A percentile compares a stretch with the other conserved stretches of the same genome.
phyloP scores from a whole-genome alignment of 176 grass and related monocot species.

The Triticum dicoccoides region DNA sequence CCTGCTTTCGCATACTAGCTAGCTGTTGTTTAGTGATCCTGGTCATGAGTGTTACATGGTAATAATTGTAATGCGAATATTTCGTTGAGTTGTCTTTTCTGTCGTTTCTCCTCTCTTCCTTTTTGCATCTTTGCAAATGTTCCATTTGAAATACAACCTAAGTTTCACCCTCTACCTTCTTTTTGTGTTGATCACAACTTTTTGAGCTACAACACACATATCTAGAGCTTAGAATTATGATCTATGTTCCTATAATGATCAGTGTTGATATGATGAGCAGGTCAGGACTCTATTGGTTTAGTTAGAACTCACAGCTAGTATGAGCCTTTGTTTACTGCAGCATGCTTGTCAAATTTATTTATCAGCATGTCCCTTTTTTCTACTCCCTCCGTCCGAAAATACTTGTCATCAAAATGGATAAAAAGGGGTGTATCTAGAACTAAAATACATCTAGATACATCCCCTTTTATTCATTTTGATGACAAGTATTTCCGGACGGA shows the following conservation, averaged over 20 bases:
- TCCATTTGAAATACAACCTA: neutral
- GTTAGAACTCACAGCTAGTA: no score
- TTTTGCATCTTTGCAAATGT: neutral
- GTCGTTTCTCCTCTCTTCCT: neutral
- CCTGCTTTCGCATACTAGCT: neutral
- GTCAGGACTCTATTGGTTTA: neutral
- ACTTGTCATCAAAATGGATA: no score
- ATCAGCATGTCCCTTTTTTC: no score
- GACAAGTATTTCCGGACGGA: no score
- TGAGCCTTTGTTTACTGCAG: no score
- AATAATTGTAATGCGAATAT: constrained; percentile 12
- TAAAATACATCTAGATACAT: no score
- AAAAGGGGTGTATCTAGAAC: no score
- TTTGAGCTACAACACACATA: neutral
- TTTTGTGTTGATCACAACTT: neutral
- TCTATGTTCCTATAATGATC: neutral
- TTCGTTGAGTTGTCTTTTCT: neutral
- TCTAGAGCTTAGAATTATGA: neutral
- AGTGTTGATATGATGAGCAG: neutral
- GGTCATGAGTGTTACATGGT: neutral
- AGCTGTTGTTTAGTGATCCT: constrained; percentile 16
- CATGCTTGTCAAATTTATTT: no score
- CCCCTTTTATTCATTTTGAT: no score
- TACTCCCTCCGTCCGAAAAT: no score
- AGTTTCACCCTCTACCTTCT: neutral